Conservation (phyloP, 805 yeast species). For the Debaryomyces castellii region DNA sequence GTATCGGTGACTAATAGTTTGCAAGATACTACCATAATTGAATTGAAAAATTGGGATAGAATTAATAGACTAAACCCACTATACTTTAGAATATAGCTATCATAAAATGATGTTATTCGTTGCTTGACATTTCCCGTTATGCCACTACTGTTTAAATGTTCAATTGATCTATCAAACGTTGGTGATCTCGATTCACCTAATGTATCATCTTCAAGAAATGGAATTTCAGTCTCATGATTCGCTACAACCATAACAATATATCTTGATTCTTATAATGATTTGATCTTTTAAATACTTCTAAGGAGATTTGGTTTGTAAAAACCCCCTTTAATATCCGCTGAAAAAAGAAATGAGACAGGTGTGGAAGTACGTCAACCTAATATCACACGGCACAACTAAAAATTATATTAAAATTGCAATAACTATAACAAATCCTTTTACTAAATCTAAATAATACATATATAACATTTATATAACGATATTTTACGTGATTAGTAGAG, state of each 20-base stretch:
- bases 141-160: background rate
- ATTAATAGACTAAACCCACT: constrained; percentile 59
- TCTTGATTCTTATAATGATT: background rate
- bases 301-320: too few relatives aligned
- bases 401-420: too few relatives aligned
- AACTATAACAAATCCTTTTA: too few relatives aligned
- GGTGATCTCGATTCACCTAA: background rate
- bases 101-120: background rate
- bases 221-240: background rate
- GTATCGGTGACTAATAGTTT: constrained; percentile 70
- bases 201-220: background rate
- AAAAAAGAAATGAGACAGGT: background rate
- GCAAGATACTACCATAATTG: constrained; percentile 74
- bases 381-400: too few relatives aligned
- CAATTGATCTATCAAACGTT: background rate
- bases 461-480: too few relatives aligned
- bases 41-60: constrained; percentile 69
- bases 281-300: too few relatives aligned
- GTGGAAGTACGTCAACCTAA: background rate
- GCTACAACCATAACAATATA: background rate
- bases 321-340: background rate
- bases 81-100: constrained; percentile 26
- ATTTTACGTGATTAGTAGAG: too few relatives aligned
- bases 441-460: too few relatives aligned
- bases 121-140: background rate